These are phyloP conservation scores for Paecilomyces formosus DNA, from an alignment of 2,329 filamentous ascomycete genomes.

Conservation along the genomic window DNA sequence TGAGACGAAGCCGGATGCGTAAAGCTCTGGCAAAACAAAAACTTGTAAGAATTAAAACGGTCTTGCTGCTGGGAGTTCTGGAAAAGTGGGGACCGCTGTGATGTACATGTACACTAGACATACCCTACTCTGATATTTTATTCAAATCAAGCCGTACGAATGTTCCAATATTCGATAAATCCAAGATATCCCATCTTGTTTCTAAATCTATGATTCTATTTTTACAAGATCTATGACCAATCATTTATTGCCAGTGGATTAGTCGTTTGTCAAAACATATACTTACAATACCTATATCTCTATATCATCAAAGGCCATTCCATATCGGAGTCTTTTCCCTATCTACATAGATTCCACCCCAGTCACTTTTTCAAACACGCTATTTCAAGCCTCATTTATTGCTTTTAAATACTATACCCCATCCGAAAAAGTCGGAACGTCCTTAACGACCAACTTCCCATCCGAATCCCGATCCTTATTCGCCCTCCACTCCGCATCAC, in stretches of 20 bases:
- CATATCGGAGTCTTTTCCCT: no score
- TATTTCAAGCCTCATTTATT: no score
- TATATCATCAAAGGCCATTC: no score
- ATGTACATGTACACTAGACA: constrained; percentile 15
- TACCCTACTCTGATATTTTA: constrained; percentile 16
- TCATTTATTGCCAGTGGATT: no score
- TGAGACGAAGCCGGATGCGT: constrained; percentile 32
- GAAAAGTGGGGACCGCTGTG: not conserved
- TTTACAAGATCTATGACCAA: not conserved
- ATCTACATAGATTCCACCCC: no score
- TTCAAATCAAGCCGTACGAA: not conserved
- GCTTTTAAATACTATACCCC: not conserved
- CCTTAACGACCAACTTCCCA: constrained; percentile 15
- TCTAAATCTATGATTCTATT: not conserved
- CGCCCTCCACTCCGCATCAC: constrained; percentile 70
- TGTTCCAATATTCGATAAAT: not conserved
- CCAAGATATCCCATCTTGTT: not conserved
- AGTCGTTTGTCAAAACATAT: no score
- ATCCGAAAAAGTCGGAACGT: not conserved
- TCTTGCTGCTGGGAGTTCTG: constrained; percentile 2
- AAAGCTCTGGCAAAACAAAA: not conserved
- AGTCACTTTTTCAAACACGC: no score
- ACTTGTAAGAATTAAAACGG: not conserved
- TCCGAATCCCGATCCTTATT: constrained; percentile 66
- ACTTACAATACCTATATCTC: no score